Percentiles rank a stretch among this genome's conserved stretches.
phyloP scores from a whole-genome alignment of 75 land plant species.

The Sequoiadendron giganteum region DNA sequence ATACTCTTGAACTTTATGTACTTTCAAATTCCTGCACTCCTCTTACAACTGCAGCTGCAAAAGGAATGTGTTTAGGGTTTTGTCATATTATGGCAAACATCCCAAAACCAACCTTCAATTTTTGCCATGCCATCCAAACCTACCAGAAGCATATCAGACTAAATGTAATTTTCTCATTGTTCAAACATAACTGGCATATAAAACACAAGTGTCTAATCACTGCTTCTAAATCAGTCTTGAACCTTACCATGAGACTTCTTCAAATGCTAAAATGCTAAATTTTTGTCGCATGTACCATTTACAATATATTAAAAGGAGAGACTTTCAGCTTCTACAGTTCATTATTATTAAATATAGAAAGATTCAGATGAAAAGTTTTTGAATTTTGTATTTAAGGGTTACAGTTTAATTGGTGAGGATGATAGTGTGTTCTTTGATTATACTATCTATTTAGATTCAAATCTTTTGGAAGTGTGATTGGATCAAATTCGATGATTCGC shows the following conservation, averaged over 20 bases:
- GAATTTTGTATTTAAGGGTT: no score
- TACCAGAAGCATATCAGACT: neutral
- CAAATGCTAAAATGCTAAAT: neutral
- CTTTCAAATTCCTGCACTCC: neutral
- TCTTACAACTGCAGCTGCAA: neutral
- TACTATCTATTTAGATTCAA: no score
- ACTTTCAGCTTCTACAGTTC: neutral
- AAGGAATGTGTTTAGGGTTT: neutral
- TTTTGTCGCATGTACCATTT: no score
- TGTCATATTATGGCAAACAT: neutral
- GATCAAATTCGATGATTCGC: no score
- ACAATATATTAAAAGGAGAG: no score
- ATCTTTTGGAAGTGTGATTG: no score
- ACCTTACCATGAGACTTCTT: neutral
- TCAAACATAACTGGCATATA: no score
- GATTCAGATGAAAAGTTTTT: neutral
- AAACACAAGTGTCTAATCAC: no score
- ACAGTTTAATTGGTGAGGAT: no score
- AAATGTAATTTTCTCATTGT: neutral
- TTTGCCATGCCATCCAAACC: neutral
- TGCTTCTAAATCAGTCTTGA: neutral
- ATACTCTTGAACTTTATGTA: neutral
- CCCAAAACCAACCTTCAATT: neutral
- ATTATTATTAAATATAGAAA: no score
- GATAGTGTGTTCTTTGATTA: no score